Conservation (phyloP, 2,329 filamentous ascomycete genomes). For the Diaporthe sp. region DNA sequence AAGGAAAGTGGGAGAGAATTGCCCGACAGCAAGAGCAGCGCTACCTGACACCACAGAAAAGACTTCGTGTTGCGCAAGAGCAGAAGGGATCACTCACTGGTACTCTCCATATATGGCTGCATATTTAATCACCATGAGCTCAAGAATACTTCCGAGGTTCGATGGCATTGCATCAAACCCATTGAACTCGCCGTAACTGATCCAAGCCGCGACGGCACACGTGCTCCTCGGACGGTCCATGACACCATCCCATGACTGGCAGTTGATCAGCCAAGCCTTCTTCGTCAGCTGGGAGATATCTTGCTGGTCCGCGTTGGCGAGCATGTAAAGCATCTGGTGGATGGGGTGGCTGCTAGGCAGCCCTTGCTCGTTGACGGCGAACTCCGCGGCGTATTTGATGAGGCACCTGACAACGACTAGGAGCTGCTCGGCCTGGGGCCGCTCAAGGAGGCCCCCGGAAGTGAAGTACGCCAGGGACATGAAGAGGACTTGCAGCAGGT, state of each 20-base stretch:
- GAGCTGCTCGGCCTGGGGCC: not conserved
- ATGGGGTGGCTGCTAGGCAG: conserved; percentile 20
- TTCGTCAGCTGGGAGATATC: conserved; percentile 20
- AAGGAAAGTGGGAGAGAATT: too few species aligned
- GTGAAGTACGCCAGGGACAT: conserved; percentile 14
- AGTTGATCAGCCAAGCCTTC: conserved; percentile 30
- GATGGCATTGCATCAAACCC: conserved; percentile 23
- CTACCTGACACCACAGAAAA: not conserved
- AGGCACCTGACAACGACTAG: not conserved
- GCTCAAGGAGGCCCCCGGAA: not conserved
- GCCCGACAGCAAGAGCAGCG: not conserved
- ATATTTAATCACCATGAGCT: conserved; percentile 8
- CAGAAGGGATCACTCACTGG: not conserved
- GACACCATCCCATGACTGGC: conserved; percentile 30
- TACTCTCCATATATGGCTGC: conserved; percentile 4
- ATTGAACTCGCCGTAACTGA: conserved; percentile 17
- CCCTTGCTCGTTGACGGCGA: not conserved
- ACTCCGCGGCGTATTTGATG: not conserved
- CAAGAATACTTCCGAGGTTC: not conserved
- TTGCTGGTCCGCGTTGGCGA: conserved; percentile 30
- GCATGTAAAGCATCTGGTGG: conserved; percentile 9
- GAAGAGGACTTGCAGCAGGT: not conserved
- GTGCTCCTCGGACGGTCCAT: conserved; percentile 26
- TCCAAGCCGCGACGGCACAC: conserved; percentile 27
- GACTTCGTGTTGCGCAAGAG: not conserved